Evolutionary conservation across 768 basidiomycete species (phyloP).

Genomic region (Coprinellus micaceus): DNA sequence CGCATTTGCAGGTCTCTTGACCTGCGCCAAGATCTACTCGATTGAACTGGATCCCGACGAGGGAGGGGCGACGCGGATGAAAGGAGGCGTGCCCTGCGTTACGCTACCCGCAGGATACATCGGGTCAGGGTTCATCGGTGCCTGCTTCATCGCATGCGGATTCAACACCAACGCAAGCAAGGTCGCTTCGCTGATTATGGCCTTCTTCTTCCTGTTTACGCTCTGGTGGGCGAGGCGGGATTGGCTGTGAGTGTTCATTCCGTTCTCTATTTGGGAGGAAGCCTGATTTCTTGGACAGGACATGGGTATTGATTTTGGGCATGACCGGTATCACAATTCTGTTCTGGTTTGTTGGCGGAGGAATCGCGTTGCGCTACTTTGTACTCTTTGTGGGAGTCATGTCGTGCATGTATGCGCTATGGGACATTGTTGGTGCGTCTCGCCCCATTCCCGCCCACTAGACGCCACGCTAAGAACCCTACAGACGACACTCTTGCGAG

Average conservation of each 20-base stretch:
- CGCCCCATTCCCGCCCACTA: background rate
- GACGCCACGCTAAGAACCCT: background rate
- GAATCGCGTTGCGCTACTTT: conserved; percentile 72
- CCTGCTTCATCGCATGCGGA: conserved; percentile 80
- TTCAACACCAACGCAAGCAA: conserved; percentile 90
- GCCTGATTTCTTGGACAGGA: conserved; percentile 36
- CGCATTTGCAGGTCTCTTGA: conserved; percentile 73
- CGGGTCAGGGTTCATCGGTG: conserved; percentile 84
- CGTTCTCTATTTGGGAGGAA: background rate
- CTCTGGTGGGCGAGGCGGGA: conserved; percentile 85
- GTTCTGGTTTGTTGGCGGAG: conserved; percentile 80
- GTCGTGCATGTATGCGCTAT: conserved; percentile 83
- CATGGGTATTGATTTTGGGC: conserved; percentile 73
- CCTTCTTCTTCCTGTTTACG: conserved; percentile 82
- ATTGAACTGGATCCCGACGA: conserved; percentile 89
- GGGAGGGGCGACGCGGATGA: conserved; percentile 84
- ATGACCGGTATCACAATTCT: conserved; percentile 77
- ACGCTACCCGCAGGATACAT: conserved; percentile 82
- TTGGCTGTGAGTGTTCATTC: conserved; percentile 54
- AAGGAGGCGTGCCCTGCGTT: conserved; percentile 77
- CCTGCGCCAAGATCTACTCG: conserved; percentile 82
- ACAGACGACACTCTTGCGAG: conserved; percentile 80
- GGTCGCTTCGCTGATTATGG: conserved; percentile 73
- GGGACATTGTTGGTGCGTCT: conserved; percentile 77
- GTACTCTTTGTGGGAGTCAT: conserved; percentile 84